Base-by-base conservation (phyloP, 257 asterid species). In the Gardenia jasminoides region DNA sequence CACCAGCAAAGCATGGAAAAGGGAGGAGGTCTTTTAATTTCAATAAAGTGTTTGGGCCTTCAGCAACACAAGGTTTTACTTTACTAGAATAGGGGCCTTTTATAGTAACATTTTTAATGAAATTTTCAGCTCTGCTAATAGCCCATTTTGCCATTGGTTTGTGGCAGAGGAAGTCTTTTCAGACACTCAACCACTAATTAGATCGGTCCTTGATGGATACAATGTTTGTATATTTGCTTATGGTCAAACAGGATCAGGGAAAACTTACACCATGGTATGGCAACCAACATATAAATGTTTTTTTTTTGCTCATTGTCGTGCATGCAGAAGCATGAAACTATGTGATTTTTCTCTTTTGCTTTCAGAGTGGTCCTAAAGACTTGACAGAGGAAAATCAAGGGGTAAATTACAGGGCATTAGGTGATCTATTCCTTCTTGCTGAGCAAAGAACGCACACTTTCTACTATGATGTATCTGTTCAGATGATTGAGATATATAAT, bases 161-260 rank as follows among this genome's bases (percentile, higher is more conserved):
- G 62, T 46, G 76, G 80, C 92, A 95, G 99, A 88, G 79, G 98
- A 95, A 81, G 98, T 95, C 33, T 95, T 95, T 84, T 83, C 93
- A 71, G 99, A 95, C 77, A 93, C 98, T 31, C 94, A 86, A 78
- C 98, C 92, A 44, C 84, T 93, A 74, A 90, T 95, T 56, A 88
- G 99, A 86, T 95, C 99, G 0, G 98, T 95, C 71, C 97, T 95
- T 80, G 99, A 95, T 90, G 99, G 99, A 79, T 95, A 87, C 81
- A 93, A 95, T 62, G 97, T 95, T 30, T 95, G 99, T 86, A 95
- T 95, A 70, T 95, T 95, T 72, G 99, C 99, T 64, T 95, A 93
- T 82, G 99, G 99, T n/a, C 99, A 95, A 84, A 95, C 99, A 1
- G 99, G 99, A 74, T 95, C 99, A 31, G 99, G 99, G 85, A 95